These are phyloP conservation scores for Russula olivacea DNA, from an alignment of 768 basidiomycete genomes.

Conservation along the genomic window DNA sequence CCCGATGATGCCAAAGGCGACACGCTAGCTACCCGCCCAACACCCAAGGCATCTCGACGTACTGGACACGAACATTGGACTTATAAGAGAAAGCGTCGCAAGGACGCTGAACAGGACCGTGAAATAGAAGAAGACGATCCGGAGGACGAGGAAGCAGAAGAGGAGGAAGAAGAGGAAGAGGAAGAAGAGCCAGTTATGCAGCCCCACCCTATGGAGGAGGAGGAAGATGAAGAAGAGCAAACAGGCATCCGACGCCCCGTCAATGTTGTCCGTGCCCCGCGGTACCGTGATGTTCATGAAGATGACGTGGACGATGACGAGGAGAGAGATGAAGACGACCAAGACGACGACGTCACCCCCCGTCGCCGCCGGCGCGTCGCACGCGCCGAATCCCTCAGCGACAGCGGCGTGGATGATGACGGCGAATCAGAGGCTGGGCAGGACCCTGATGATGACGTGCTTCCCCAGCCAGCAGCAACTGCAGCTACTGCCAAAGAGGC, in stretches of 20 bases:
- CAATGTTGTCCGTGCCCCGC: slow-evolving; percentile 23
- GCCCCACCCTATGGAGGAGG: slow-evolving; percentile 38
- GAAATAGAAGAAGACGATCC: slow-evolving; percentile 32
- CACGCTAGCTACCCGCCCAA: slow-evolving; percentile 10
- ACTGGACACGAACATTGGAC: slow-evolving; percentile 77
- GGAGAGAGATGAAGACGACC: background rate
- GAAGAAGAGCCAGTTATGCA: slow-evolving; percentile 37
- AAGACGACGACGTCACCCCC: slow-evolving; percentile 23
- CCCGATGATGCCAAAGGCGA: slow-evolving; percentile 27
- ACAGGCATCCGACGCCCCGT: slow-evolving; percentile 21
- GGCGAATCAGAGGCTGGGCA: slow-evolving; percentile 25
- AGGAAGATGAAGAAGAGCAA: slow-evolving; percentile 37
- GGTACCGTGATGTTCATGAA: slow-evolving; percentile 20
- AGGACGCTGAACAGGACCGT: slow-evolving; percentile 33
- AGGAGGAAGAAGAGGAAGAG: slow-evolving; percentile 43
- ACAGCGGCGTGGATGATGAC: slow-evolving; percentile 25
- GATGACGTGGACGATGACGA: slow-evolving; percentile 27
- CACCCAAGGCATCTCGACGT: slow-evolving; percentile 50
- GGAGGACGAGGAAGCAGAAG: slow-evolving; percentile 41
- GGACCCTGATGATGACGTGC: slow-evolving; percentile 37
- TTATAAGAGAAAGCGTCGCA: slow-evolving; percentile 31
- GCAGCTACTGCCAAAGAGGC: slow-evolving; percentile 22
- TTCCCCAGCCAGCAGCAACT: slow-evolving; percentile 26
- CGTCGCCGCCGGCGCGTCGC: slow-evolving; percentile 18
- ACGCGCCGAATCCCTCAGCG: slow-evolving; percentile 18